phyloP scores from a whole-genome alignment of 352 stramenopile genomes.

The Plasmopara viticola region DNA sequence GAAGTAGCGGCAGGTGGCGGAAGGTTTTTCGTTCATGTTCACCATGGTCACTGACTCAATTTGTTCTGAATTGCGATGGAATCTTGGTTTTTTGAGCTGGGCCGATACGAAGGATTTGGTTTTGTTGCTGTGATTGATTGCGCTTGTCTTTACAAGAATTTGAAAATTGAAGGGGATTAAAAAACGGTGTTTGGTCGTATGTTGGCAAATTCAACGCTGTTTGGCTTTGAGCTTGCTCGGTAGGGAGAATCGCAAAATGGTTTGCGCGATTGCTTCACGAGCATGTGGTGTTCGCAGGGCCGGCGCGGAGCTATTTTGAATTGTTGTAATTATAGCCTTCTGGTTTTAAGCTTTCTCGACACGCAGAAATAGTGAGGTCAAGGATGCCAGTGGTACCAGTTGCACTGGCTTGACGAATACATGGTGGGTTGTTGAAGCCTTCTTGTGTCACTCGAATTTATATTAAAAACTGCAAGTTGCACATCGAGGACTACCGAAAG shows the following conservation, averaged over 20 bases:
- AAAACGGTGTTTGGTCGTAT: not conserved
- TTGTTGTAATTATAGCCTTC: not conserved
- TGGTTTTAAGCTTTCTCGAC: not conserved
- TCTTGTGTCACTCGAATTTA: no score
- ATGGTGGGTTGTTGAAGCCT: no score
- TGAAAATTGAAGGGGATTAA: not conserved
- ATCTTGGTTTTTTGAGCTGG: not conserved
- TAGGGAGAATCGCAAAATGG: not conserved
- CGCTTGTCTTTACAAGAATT: not conserved
- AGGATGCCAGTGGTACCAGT: not conserved
- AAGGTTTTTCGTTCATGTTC: not conserved
- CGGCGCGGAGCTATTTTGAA: not conserved
- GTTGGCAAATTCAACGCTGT: not conserved
- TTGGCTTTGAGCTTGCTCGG: not conserved
- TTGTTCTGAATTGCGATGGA: not conserved
- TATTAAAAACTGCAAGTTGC: no score
- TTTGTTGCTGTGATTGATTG: not conserved
- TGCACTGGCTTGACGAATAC: not conserved
- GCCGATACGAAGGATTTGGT: not conserved
- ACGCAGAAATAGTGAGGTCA: not conserved
- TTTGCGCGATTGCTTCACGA: not conserved
- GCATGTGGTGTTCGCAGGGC: not conserved
- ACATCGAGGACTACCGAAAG: no score
- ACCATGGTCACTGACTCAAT: not conserved
- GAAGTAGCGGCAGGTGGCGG: conserved; percentile 24